Conservation (phyloP, 2,329 filamentous ascomycete genomes). For the Corynespora cassiicola region DNA sequence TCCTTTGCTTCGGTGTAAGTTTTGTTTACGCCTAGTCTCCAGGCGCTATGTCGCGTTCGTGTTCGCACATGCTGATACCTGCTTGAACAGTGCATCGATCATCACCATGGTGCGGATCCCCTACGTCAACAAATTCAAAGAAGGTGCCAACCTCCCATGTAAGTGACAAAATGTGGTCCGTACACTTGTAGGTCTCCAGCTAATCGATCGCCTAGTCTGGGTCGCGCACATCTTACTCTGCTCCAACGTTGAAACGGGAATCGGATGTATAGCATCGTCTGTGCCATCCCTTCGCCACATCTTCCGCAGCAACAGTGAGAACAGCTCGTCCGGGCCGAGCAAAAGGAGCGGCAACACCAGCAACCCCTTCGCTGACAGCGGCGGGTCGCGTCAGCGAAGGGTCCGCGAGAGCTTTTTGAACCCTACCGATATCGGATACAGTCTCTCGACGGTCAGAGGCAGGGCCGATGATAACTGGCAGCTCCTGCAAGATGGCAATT, state of each 20-base stretch:
- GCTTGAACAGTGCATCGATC: conserved; percentile 13
- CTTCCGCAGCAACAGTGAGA: conserved; percentile 12
- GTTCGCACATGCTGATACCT: too few relatives aligned
- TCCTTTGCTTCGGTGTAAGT: conserved; percentile 27
- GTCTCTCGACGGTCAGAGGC: conserved; percentile 17
- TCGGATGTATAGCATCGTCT: conserved; percentile 26
- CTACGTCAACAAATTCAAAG: conserved; percentile 28
- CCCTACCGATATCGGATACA: conserved; percentile 20
- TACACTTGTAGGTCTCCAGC: too few relatives aligned
- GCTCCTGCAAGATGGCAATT: conserved; percentile 20
- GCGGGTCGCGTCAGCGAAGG: conserved; percentile 10
- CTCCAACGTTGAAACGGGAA: conserved; percentile 31
- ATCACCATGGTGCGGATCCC: conserved; percentile 27
- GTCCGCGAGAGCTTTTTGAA: conserved; percentile 14
- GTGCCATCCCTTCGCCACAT: conserved; percentile 24
- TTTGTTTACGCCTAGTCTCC: not conserved
- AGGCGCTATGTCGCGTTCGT: not conserved
- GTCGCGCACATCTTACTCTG: conserved; percentile 28
- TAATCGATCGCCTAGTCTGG: conserved; percentile 18
- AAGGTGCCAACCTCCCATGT: conserved; percentile 21
- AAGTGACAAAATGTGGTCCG: too few relatives aligned
- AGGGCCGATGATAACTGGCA: conserved; percentile 23
- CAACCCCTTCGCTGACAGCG: conserved; percentile 12
- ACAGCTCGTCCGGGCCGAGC: conserved; percentile 18
- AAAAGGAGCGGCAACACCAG: conserved; percentile 10